A percentile compares a stretch with the other conserved stretches of the same genome.
Conservation (phyloP, 2,329 filamentous ascomycete species). For the Setomelanomma holmii region DNA sequence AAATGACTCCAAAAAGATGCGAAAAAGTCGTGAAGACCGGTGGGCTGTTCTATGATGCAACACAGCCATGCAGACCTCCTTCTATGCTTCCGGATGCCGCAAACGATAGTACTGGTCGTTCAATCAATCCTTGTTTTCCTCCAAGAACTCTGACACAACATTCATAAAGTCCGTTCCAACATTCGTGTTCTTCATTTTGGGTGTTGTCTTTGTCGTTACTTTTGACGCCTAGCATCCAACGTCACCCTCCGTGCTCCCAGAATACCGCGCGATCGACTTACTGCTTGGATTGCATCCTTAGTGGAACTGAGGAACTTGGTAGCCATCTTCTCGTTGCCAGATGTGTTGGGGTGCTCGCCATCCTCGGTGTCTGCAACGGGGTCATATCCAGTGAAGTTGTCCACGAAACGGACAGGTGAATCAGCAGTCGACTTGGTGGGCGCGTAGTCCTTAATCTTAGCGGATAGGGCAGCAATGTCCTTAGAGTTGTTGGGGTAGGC, state of each 20-base stretch:
- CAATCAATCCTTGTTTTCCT: not conserved
- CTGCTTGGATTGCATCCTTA: conserved; percentile 24
- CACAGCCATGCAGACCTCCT: no score
- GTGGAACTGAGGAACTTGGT: conserved; percentile 32
- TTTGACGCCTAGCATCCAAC: conserved; percentile 8
- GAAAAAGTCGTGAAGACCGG: not conserved
- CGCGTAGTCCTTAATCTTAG: conserved; percentile 18
- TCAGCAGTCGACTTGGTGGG: conserved; percentile 24
- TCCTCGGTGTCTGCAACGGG: conserved; percentile 39
- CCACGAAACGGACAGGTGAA: conserved; percentile 37
- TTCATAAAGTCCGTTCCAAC: conserved; percentile 8
- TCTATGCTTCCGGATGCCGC: no score
- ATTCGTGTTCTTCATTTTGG: conserved; percentile 1
- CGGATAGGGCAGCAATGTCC: conserved; percentile 11
- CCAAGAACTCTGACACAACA: conserved; percentile 3
- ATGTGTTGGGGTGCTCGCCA: conserved; percentile 44
- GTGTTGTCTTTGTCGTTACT: conserved; percentile 1
- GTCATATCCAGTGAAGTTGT: conserved; percentile 40
- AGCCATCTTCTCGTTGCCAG: conserved; percentile 41
- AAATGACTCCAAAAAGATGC: not conserved
- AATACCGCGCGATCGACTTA: conserved; percentile 7
- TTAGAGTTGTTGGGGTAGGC: conserved; percentile 19
- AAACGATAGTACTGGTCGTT: not conserved
- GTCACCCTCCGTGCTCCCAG: conserved; percentile 6
- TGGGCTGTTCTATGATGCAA: not conserved